phyloP scores from a whole-genome alignment of 768 basidiomycete species.

The Kwoniella europaea region DNA sequence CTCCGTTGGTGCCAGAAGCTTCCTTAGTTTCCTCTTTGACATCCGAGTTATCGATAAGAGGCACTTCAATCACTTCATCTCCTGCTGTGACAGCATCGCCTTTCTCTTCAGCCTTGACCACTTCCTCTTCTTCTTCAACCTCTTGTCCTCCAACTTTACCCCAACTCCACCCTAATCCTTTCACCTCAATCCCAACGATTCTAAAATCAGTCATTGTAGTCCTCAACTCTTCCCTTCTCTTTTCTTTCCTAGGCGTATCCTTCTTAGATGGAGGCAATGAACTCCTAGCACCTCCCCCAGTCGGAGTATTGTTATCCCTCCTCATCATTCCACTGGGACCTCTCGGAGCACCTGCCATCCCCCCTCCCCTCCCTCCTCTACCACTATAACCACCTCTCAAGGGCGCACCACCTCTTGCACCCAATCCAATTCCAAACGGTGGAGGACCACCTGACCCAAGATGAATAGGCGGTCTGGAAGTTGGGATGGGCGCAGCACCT shows the following conservation, averaged over 20 bases:
- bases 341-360: slow-evolving; percentile 29
- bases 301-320: slow-evolving; percentile 3
- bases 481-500: slow-evolving; percentile 23
- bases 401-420: slow-evolving; percentile 18
- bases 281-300: background rate
- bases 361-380: slow-evolving; percentile 24
- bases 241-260: slow-evolving; percentile 31
- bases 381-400: slow-evolving; percentile 30
- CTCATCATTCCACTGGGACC: slow-evolving; percentile 34
- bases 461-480: slow-evolving; percentile 43
- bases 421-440: slow-evolving; percentile 15
- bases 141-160: slow-evolving; percentile 60
- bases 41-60: slow-evolving; percentile 25
- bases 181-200: slow-evolving; percentile 86
- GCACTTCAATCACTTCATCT: slow-evolving; percentile 7
- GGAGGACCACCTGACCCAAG: slow-evolving; percentile 44
- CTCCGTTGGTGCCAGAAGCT: too few species aligned
- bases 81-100: slow-evolving; percentile 16
- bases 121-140: slow-evolving; percentile 22
- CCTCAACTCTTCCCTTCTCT: slow-evolving; percentile 60
- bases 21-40: slow-evolving; percentile 53
- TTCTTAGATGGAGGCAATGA: slow-evolving; percentile 7
- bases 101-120: background rate
- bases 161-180: slow-evolving; percentile 85
- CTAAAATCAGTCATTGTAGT: slow-evolving; percentile 98